Evolutionary conservation across 768 basidiomycete genomes (phyloP).

Genomic region (Russula emetica): DNA sequence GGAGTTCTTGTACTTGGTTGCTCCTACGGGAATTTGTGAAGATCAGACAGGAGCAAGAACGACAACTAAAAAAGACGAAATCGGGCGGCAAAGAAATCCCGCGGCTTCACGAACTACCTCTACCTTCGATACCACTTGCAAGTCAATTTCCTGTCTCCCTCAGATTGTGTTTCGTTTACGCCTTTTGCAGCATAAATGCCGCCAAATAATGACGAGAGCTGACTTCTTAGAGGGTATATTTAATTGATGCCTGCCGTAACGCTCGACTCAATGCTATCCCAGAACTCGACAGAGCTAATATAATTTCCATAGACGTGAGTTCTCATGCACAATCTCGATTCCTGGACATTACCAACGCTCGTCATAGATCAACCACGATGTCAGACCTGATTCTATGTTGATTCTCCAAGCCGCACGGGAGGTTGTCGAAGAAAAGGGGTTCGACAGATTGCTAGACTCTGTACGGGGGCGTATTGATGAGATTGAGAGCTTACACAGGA

Average conservation of each 20-base stretch:
- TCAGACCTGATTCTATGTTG: slow-evolving; percentile 76
- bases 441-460: slow-evolving; percentile 69
- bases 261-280: slow-evolving; percentile 6
- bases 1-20: slow-evolving; percentile 78
- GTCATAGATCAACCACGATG: slow-evolving; percentile 64
- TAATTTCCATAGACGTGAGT: slow-evolving; percentile 75
- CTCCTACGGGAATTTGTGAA: slow-evolving; percentile 71
- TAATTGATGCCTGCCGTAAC: neutral
- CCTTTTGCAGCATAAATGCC: slow-evolving; percentile 52
- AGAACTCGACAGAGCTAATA: slow-evolving; percentile 65
- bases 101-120: slow-evolving; percentile 41
- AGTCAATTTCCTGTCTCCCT: slow-evolving; percentile 17
- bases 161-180: neutral
- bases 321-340: neutral
- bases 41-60: slow-evolving; percentile 47
- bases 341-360: neutral
- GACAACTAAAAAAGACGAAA: slow-evolving; percentile 40
- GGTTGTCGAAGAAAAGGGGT: slow-evolving; percentile 69
- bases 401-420: slow-evolving; percentile 68
- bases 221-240: slow-evolving; percentile 73
- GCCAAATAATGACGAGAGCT: slow-evolving; percentile 78
- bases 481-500: slow-evolving; percentile 81
- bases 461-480: slow-evolving; percentile 78
- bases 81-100: slow-evolving; percentile 37
- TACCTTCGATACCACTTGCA: slow-evolving; percentile 65